phyloP scores from a whole-genome alignment of 495 filamentous ascomycete genomes.

The Elasticomyces elasticus region DNA sequence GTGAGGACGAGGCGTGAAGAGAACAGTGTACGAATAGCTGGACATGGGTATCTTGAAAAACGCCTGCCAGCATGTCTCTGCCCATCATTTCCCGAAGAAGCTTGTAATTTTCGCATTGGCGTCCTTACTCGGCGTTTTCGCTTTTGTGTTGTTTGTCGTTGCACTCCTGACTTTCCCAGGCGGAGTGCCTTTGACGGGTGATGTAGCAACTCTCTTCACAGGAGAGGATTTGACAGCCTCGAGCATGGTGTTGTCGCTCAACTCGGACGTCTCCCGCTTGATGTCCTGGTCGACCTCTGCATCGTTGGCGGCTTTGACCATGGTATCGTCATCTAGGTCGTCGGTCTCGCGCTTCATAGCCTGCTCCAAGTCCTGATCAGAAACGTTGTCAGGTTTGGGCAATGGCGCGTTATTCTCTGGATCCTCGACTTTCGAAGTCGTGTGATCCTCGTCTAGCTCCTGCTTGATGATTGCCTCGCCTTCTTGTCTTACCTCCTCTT shows the following conservation, averaged over 20 bases:
- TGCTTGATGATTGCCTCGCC: conserved; percentile 7
- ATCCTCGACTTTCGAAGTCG: conserved; percentile 13
- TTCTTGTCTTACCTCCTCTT: conserved; percentile 8
- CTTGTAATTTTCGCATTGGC: conserved; percentile 22
- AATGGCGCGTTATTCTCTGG: conserved; percentile 20
- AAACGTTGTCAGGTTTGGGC: conserved; percentile 7
- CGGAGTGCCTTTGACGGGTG: not conserved
- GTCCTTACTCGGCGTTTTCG: conserved; percentile 19
- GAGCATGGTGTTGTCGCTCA: conserved; percentile 13
- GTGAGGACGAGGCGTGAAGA: too few species aligned
- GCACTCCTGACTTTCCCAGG: conserved; percentile 16
- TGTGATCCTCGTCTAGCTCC: conserved; percentile 10
- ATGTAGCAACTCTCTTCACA: not conserved
- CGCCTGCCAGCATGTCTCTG: not conserved
- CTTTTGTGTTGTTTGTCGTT: conserved; percentile 14
- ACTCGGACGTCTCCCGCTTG: conserved; percentile 15
- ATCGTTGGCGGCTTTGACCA: conserved; percentile 8
- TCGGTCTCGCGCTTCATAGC: conserved; percentile 9
- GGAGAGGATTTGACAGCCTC: conserved; percentile 7
- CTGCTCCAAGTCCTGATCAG: conserved; percentile 8
- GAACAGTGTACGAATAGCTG: too few species aligned
- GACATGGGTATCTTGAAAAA: too few species aligned
- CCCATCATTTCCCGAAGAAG: conserved; percentile 23
- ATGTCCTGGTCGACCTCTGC: conserved; percentile 7
- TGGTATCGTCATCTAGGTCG: not conserved